These are phyloP conservation scores for Leucosporidium creatinivorum DNA, from an alignment of 768 basidiomycete species.

Conservation along the genomic window DNA sequence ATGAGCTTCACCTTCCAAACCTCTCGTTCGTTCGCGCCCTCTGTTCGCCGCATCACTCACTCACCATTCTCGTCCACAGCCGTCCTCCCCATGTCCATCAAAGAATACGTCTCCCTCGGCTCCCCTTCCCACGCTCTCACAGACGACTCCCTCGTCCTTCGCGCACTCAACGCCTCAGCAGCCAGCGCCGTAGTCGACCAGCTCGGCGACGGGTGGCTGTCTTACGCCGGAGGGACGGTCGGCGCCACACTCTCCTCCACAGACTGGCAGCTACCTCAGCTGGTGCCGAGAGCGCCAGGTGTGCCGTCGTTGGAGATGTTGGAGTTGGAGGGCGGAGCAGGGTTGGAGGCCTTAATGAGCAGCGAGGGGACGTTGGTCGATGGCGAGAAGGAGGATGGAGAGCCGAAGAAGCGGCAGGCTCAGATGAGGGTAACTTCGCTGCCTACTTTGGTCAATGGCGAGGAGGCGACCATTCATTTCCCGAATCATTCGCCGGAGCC, in stretches of 20 bases:
- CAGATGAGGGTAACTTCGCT: neutral
- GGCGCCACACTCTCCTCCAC: too few species aligned
- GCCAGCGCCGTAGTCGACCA: constrained; percentile 17
- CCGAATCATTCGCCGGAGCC: neutral
- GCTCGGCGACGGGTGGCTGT: constrained; percentile 11
- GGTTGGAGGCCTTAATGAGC: neutral
- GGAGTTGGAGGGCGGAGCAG: neutral
- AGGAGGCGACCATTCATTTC: neutral
- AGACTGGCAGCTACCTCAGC: neutral
- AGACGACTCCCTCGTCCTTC: constrained; percentile 5
- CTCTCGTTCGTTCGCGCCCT: neutral
- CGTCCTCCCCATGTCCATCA: constrained; percentile 10
- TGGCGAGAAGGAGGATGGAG: neutral
- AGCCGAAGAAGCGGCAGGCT: neutral
- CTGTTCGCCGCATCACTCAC: too few species aligned
- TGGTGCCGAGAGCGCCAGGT: neutral
- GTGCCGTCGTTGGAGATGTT: neutral
- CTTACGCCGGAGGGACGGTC: too few species aligned
- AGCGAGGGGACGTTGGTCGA: neutral
- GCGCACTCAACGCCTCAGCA: constrained; percentile 8
- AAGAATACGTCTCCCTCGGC: constrained; percentile 15
- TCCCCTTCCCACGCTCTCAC: neutral
- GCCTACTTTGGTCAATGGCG: neutral
- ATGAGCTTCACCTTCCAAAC: constrained; percentile 25
- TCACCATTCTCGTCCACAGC: neutral